A percentile compares a stretch with the other conserved stretches of the same genome.
Evolutionary conservation across 805 yeast genomes (phyloP).

Genomic region (Myxozyma lipomycoides): DNA sequence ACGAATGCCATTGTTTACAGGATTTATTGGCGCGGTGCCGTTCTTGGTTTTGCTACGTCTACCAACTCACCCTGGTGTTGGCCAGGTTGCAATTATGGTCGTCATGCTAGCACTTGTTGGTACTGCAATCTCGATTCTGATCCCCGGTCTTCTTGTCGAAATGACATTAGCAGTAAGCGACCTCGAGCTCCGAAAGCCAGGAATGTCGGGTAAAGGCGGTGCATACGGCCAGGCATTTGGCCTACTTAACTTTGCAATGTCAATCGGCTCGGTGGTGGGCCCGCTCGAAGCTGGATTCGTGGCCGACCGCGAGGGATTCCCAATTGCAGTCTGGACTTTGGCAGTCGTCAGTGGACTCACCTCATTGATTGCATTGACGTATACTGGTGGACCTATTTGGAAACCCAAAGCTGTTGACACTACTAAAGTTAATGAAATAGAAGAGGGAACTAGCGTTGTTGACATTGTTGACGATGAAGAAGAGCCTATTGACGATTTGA

Average conservation of each 20-base stretch:
- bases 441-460: too few species aligned
- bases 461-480: too few species aligned
- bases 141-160: conserved; percentile 35
- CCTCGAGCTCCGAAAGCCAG: conserved; percentile 32
- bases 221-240: conserved; percentile 39
- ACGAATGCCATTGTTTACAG: conserved; percentile 30
- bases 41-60: conserved; percentile 31
- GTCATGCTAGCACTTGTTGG: conserved; percentile 34
- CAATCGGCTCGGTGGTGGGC: conserved; percentile 37
- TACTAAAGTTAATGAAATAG: too few species aligned
- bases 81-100: conserved; percentile 33
- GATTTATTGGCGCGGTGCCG: conserved; percentile 30
- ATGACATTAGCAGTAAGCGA: conserved; percentile 29
- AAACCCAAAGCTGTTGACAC: neutral
- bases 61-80: conserved; percentile 20
- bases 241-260: conserved; percentile 36
- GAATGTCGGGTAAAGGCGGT: conserved; percentile 33
- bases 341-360: conserved; percentile 1
- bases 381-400: neutral
- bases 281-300: conserved; percentile 36
- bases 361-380: neutral
- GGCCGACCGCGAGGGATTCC: conserved; percentile 31
- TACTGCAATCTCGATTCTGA: conserved; percentile 22
- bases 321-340: conserved; percentile 16
- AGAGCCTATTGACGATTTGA: too few species aligned